Base-by-base conservation (phyloP, 208 protist species). In the Spongospora subterranea region DNA sequence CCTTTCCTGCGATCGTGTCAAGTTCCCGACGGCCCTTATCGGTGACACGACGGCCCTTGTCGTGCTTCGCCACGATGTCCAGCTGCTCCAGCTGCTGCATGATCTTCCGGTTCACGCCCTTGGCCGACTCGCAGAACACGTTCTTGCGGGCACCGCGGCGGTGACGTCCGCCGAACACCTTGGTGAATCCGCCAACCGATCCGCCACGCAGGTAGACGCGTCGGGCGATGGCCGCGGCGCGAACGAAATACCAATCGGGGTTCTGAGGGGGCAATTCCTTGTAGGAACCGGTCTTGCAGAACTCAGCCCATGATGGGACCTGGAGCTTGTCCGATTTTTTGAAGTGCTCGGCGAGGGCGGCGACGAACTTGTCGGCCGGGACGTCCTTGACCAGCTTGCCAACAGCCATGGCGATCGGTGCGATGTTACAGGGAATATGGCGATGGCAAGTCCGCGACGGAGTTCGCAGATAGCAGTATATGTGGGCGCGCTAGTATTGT, bases 191-290 rank as follows among this genome's bases (percentile, higher is more conserved):
- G 92, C 98, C 97, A 93, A 98, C 97, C 39, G 96, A 95, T 91
- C 96, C 96, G 54, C 96, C 96, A 93, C 97, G 96, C 43, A 99
- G 91, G 95, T 99, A 99, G 90, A 99, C 94, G 92, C 97, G 96
- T 94, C 98, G 97, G 89, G 98, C 97, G 43, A 99, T 96, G 77
- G 98, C 96, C 88, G 98, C 98, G 90, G 92, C 92, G 92, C 97
- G 97, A 94, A 98, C 95, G 96, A 98, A 99, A 95, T 97, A 99
- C 98, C 98, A 99, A 96, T 99, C 97, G 90, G 96, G 95, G 95
- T 99, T 97, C 93, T 96, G 95, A 88, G 98, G 98, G 91, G 97
- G 96, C 88, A 98, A 96, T 94, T 99, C 97, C 95, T 98, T 98
- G 93, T 96, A 95, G 92, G 95, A 94, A 77, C 96, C 97, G 89